These are phyloP conservation scores for Monosporascus sp. DNA, from an alignment of 2,329 filamentous ascomycete genomes.

Conservation along the genomic window DNA sequence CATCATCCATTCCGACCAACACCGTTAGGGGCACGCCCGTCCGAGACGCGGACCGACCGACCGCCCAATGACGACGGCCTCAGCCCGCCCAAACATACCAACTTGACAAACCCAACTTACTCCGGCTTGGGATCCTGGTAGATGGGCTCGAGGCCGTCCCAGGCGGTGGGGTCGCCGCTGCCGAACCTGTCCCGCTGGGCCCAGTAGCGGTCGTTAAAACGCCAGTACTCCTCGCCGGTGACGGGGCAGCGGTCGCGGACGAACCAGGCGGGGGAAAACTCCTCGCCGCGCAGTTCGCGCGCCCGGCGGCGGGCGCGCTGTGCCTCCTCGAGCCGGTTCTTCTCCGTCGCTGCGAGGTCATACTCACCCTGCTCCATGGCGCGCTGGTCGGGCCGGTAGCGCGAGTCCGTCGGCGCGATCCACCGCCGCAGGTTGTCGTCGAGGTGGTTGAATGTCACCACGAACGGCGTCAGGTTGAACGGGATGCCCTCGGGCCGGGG, in stretches of 20 bases:
- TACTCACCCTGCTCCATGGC: constrained; percentile 99
- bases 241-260: constrained; percentile 63
- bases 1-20: too few species aligned
- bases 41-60: too few species aligned
- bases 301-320: constrained; percentile 71
- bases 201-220: constrained; percentile 89
- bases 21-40: too few species aligned
- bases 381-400: constrained; percentile 88
- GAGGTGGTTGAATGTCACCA: constrained; percentile 87
- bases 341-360: constrained; percentile 86
- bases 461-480: constrained; percentile 96
- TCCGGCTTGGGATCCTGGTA: constrained; percentile 36
- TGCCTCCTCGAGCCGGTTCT: constrained; percentile 88
- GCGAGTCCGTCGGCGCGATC: constrained; percentile 87
- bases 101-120: background rate
- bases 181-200: constrained; percentile 62
- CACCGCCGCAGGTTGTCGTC: constrained; percentile 73
- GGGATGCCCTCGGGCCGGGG: constrained; percentile 76
- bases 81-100: background rate
- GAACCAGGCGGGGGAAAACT: constrained; percentile 86
- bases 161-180: constrained; percentile 49
- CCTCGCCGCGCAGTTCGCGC: constrained; percentile 72
- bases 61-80: too few species aligned
- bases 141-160: constrained; percentile 74
- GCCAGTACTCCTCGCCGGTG: constrained; percentile 88